Evolutionary conservation across 768 basidiomycete genomes (phyloP).

Genomic region (Erythrobasidium yunnanense): DNA sequence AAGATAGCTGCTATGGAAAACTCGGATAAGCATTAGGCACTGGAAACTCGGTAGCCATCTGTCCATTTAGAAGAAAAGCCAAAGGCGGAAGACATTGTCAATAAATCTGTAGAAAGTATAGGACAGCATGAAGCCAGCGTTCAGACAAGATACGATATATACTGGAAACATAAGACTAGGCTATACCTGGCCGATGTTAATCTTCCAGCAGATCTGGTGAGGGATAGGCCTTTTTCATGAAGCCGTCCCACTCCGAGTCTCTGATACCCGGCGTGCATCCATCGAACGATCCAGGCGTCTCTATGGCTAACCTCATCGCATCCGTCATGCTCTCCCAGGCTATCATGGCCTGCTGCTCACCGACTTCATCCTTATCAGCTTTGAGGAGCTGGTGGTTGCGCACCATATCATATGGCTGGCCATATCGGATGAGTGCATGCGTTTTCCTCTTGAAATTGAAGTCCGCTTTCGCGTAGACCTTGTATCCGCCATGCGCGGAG

Average conservation of each 20-base stretch:
- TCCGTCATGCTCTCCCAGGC: constrained; percentile 6
- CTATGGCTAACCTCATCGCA: neutral
- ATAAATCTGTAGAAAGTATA: no score
- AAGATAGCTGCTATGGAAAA: constrained; percentile 22
- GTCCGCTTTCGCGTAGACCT: neutral
- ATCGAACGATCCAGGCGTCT: neutral
- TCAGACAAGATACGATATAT: no score
- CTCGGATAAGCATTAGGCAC: constrained; percentile 20
- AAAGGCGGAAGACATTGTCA: no score
- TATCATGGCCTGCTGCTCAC: neutral
- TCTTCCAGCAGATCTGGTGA: no score
- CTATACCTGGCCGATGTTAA: no score
- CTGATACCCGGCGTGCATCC: neutral
- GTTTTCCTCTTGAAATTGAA: neutral
- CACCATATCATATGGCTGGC: neutral
- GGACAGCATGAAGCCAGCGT: no score
- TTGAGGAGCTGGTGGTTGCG: neutral
- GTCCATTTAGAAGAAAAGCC: no score
- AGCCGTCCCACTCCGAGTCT: neutral
- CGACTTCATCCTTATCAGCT: neutral
- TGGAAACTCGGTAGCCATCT: neutral
- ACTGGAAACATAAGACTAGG: no score
- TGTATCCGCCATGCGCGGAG: neutral
- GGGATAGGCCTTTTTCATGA: neutral
- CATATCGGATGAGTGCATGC: neutral